Percentiles rank a stretch among this genome's conserved stretches.
These are phyloP conservation scores for Debaryomyces robertsiae DNA, from an alignment of 1,139 yeast species.

Conservation along the genomic window DNA sequence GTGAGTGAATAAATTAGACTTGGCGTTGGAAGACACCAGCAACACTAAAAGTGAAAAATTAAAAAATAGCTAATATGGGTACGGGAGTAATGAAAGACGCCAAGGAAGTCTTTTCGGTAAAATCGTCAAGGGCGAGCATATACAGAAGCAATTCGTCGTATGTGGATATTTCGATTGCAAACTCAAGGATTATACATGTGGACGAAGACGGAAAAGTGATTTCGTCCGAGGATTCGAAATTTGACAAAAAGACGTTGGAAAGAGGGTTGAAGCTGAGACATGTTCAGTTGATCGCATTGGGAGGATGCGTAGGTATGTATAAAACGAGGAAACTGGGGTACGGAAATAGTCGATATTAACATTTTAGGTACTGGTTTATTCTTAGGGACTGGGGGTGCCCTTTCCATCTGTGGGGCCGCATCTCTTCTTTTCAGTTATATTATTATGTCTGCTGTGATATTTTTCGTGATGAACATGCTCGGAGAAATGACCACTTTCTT, in stretches of 20 bases:
- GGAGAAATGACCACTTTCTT: conserved; percentile 65
- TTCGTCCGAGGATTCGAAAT: conserved; percentile 26
- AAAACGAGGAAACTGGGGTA: background rate
- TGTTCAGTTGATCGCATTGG: conserved; percentile 40
- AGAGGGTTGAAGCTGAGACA: conserved; percentile 44
- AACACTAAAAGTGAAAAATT: too few relatives aligned
- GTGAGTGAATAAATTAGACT: too few relatives aligned
- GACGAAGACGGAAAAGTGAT: conserved; percentile 34
- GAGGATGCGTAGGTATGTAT: conserved; percentile 36
- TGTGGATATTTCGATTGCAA: conserved; percentile 34
- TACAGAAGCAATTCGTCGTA: conserved; percentile 26
- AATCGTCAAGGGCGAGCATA: conserved; percentile 21
- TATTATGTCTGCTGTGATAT: conserved; percentile 54
- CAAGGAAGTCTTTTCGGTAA: conserved; percentile 17
- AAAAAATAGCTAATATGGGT: background rate
- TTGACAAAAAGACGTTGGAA: conserved; percentile 25
- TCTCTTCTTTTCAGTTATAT: conserved; percentile 49
- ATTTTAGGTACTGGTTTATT: conserved; percentile 38
- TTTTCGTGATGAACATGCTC: conserved; percentile 57
- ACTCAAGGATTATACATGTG: conserved; percentile 33
- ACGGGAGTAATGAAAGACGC: conserved; percentile 1
- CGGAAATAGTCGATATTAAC: background rate
- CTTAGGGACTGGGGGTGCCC: conserved; percentile 51
- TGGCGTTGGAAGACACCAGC: too few relatives aligned
- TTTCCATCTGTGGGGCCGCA: conserved; percentile 54